phyloP scores from a whole-genome alignment of 768 basidiomycete species.

The Psilocybe tampanensis region DNA sequence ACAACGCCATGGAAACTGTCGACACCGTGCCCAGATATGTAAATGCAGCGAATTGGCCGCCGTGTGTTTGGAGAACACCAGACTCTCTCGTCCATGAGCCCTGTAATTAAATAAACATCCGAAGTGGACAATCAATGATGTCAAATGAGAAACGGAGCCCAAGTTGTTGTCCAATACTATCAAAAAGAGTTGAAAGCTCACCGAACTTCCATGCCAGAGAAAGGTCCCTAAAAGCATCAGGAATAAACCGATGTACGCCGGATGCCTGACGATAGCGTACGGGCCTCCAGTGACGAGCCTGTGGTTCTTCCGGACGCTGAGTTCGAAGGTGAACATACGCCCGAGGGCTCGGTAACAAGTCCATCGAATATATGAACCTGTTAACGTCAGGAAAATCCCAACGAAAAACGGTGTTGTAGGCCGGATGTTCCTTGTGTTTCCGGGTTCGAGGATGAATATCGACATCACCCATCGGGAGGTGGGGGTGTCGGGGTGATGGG shows the following conservation, averaged over 20 bases:
- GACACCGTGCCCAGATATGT: slow-evolving; percentile 31
- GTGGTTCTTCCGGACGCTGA: slow-evolving; percentile 49
- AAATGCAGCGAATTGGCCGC: slow-evolving; percentile 30
- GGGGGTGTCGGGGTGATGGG: slow-evolving; percentile 21
- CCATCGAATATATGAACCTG: slow-evolving; percentile 44
- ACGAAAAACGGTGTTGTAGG: slow-evolving; percentile 34
- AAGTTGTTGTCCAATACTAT: no score
- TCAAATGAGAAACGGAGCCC: no score
- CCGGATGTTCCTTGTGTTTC: slow-evolving; percentile 27
- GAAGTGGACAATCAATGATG: no score
- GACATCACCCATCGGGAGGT: slow-evolving; percentile 28
- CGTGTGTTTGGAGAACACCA: slow-evolving; percentile 34
- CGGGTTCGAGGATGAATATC: slow-evolving; percentile 22
- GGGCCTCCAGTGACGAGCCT: slow-evolving; percentile 49
- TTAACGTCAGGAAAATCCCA: slow-evolving; percentile 38
- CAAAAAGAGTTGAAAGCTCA: slow-evolving; percentile 24
- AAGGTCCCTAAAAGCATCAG: slow-evolving; percentile 35
- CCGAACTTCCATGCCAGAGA: slow-evolving; percentile 37
- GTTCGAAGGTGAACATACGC: slow-evolving; percentile 51
- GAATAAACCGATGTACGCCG: slow-evolving; percentile 49
- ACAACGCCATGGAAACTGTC: slow-evolving; percentile 33
- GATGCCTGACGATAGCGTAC: slow-evolving; percentile 51
- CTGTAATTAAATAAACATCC: slow-evolving; percentile 24
- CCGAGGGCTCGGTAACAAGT: slow-evolving; percentile 50
- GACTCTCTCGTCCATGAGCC: slow-evolving; percentile 50